Evolutionary conservation across 768 basidiomycete species (phyloP).

Genomic region (Auricularia sp.): DNA sequence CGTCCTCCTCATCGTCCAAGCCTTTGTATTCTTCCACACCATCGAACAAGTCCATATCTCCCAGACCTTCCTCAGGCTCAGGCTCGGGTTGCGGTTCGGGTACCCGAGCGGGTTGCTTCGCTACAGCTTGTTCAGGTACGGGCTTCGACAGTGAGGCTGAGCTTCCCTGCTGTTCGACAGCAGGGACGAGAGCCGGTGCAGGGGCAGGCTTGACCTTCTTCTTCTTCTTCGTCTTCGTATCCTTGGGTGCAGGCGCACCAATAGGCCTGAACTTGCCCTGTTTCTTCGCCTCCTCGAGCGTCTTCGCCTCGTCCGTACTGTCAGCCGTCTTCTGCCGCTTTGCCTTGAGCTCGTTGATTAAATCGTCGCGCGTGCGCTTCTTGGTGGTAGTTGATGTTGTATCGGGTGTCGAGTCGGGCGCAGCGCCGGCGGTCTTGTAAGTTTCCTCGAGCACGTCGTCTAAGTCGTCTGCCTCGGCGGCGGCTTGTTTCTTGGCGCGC

Average conservation of each 20-base stretch:
- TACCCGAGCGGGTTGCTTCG: conserved; percentile 3
- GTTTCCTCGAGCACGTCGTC: conserved; percentile 77
- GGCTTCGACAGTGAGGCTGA: too few species aligned
- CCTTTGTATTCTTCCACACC: conserved; percentile 79
- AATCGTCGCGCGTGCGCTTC: conserved; percentile 73
- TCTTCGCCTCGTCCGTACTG: conserved; percentile 8
- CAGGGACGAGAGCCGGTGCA: too few species aligned
- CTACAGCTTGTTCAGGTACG: neutral
- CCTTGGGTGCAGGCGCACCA: conserved; percentile 19
- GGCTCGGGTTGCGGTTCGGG: conserved; percentile 22
- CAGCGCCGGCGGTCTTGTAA: conserved; percentile 36
- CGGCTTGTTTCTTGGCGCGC: conserved; percentile 63
- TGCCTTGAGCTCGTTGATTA: conserved; percentile 63
- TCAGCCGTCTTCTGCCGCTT: conserved; percentile 33
- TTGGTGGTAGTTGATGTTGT: conserved; percentile 20
- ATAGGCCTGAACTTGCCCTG: conserved; percentile 24
- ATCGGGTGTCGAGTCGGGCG: conserved; percentile 13
- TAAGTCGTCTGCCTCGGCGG: conserved; percentile 42
- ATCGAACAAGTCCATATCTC: conserved; percentile 77
- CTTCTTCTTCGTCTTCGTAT: conserved; percentile 33
- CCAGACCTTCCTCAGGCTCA: conserved; percentile 31
- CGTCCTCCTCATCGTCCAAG: conserved; percentile 47
- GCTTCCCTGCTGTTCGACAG: too few species aligned
- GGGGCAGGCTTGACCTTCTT: conserved; percentile 12
- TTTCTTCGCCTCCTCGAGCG: conserved; percentile 21